phyloP scores from a whole-genome alignment of 805 yeast genomes.

The Schwanniomyces occidentalis region DNA sequence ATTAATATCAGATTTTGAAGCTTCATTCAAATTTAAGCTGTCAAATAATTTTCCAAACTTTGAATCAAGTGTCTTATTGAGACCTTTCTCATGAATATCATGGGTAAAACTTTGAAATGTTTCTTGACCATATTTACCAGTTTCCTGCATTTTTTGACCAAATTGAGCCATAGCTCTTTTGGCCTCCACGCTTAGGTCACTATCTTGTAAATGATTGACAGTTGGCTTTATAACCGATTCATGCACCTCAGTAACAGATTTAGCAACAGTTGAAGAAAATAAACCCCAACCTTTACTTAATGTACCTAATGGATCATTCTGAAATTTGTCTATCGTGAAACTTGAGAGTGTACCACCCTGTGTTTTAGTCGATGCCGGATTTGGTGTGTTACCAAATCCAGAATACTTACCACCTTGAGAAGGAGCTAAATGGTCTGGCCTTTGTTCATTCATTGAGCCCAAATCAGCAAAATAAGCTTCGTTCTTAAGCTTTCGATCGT shows the following conservation, averaged over 20 bases:
- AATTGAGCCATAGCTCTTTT: conserved; percentile 94
- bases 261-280: conserved; percentile 80
- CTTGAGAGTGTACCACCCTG: conserved; percentile 47
- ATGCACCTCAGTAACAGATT: conserved; percentile 81
- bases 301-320: conserved; percentile 87
- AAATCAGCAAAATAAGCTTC: conserved; percentile 81
- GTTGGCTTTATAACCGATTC: conserved; percentile 92
- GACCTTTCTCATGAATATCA: conserved; percentile 40
- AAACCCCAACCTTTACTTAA: conserved; percentile 92
- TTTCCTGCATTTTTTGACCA: conserved; percentile 90
- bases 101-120: conserved; percentile 60
- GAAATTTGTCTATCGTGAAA: conserved; percentile 67
- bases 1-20: conserved; percentile 43
- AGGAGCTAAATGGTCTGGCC: conserved; percentile 83
- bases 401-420: conserved; percentile 91
- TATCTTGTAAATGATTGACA: conserved; percentile 69
- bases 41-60: conserved; percentile 58
- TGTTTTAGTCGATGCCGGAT: conserved; percentile 31
- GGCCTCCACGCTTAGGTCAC: conserved; percentile 80
- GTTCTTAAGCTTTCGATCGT: conserved; percentile 55
- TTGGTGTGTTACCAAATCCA: conserved; percentile 87
- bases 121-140: conserved; percentile 73
- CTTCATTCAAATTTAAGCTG: conserved; percentile 44
- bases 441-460: conserved; percentile 67
- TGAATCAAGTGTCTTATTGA: conserved; percentile 44